These are phyloP conservation scores for Coemansia sp. DNA, from an alignment of 192 early-diverging fungal species.

Conservation along the genomic window DNA sequence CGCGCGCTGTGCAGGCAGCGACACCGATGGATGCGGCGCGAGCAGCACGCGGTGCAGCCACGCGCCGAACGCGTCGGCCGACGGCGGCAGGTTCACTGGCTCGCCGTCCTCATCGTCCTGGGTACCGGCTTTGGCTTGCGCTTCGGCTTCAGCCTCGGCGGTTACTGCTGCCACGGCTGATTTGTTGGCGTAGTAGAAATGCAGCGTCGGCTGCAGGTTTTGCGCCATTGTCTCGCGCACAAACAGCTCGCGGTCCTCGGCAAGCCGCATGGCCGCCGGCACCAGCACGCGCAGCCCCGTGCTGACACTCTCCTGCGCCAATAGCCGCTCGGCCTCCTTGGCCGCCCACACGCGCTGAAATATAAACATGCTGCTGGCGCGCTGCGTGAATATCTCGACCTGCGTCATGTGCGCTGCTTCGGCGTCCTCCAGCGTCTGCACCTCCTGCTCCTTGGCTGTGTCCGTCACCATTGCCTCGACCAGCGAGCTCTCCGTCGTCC, in stretches of 20 bases:
- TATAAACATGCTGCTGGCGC: constrained; percentile 41
- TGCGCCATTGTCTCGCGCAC: constrained; percentile 53
- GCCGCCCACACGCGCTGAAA: constrained; percentile 54
- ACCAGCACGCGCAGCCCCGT: constrained; percentile 33
- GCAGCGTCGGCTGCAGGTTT: constrained; percentile 35
- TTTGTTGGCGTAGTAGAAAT: constrained; percentile 38
- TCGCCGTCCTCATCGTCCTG: not conserved
- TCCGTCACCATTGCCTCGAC: constrained; percentile 45
- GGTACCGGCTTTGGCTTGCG: not conserved
- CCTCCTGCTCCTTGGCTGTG: constrained; percentile 41
- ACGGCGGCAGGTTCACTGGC: not conserved
- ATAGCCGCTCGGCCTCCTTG: constrained; percentile 34
- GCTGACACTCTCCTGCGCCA: constrained; percentile 6
- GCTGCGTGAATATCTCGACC: constrained; percentile 43
- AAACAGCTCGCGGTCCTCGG: constrained; percentile 48
- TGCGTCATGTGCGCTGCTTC: constrained; percentile 44
- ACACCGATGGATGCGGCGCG: constrained; percentile 40
- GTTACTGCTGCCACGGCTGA: not conserved
- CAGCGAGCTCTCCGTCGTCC: constrained; percentile 34
- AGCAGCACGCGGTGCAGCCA: constrained; percentile 53
- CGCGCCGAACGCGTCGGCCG: constrained; percentile 26
- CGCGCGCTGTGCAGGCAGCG: constrained; percentile 45
- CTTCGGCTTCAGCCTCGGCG: not conserved
- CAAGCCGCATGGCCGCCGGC: constrained; percentile 49
- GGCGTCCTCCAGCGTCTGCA: constrained; percentile 27